Conservation (phyloP, 1,139 yeast genomes). For the Suhomyces anneliseae region DNA sequence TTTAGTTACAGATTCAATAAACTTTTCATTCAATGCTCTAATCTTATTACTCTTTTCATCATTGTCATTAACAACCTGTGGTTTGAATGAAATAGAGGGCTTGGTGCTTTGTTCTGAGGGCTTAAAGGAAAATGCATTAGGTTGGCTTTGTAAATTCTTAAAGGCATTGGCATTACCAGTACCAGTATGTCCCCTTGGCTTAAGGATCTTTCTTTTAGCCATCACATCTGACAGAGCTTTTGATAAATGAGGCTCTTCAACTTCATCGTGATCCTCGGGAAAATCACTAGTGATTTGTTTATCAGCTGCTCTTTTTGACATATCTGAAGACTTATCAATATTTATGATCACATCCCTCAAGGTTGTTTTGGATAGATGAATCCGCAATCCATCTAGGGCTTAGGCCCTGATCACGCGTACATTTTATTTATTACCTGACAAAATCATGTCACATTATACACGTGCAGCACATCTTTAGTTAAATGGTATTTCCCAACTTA, state of each 20-base stretch:
- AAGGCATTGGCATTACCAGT: constrained; percentile 4
- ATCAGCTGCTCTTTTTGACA: constrained; percentile 71
- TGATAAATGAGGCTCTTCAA: constrained; percentile 32
- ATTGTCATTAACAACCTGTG: neutral
- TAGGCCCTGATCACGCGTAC: constrained; percentile 4
- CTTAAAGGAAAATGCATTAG: constrained; percentile 1
- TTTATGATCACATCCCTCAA: neutral
- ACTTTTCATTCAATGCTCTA: constrained; percentile 69
- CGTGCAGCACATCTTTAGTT: no score
- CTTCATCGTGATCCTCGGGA: constrained; percentile 35
- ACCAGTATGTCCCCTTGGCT: constrained; percentile 44
- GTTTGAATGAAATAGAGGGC: neutral
- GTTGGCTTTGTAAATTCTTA: neutral
- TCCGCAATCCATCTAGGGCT: neutral
- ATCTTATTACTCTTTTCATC: constrained; percentile 40
- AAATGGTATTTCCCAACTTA: no score
- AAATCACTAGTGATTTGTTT: constrained; percentile 56
- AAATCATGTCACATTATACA: neutral
- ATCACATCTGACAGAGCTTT: constrained; percentile 62
- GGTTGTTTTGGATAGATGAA: neutral
- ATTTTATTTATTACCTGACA: neutral
- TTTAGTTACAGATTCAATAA: constrained; percentile 50
- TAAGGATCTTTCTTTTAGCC: constrained; percentile 66
- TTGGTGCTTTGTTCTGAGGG: neutral
- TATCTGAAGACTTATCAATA: constrained; percentile 14